Evolutionary conservation across 177 flowering plant species (phyloP).

Genomic region (Vitis hybrid): DNA sequence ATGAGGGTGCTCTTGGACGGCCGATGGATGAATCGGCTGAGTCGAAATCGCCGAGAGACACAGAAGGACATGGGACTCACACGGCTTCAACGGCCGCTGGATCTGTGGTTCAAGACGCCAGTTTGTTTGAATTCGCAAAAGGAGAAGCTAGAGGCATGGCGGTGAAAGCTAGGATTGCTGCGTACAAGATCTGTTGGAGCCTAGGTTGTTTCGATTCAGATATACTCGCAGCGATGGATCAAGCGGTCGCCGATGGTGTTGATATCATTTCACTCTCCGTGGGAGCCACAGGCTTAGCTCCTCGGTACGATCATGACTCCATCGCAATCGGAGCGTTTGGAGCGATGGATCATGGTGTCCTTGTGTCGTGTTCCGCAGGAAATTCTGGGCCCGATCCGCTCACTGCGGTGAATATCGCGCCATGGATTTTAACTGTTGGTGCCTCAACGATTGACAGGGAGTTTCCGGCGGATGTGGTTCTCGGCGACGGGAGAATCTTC

Average conservation of each 20-base stretch:
- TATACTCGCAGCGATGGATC: constrained; percentile 77
- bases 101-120: constrained; percentile 49
- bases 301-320: constrained; percentile 51
- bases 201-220: constrained; percentile 69
- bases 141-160: constrained; percentile 96
- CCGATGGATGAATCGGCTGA: constrained; percentile 43
- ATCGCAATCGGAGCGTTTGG: constrained; percentile 76
- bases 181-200: constrained; percentile 78
- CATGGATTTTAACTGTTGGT: constrained; percentile 82
- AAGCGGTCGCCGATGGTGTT: constrained; percentile 66
- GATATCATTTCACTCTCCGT: constrained; percentile 71
- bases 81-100: constrained; percentile 93
- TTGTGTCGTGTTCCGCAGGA: constrained; percentile 78
- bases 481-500: constrained; percentile 56
- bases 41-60: constrained; percentile 69
- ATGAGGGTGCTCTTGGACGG: constrained; percentile 24
- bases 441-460: constrained; percentile 79
- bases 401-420: constrained; percentile 70
- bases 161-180: constrained; percentile 66
- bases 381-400: constrained; percentile 63
- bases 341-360: constrained; percentile 51
- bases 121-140: constrained; percentile 53
- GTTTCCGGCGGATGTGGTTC: constrained; percentile 65
- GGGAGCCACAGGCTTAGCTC: constrained; percentile 52
- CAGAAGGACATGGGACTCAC: constrained; percentile 92